Evolutionary conservation across 2,329 filamentous ascomycete species (phyloP).

Genomic region (Fusarium redolens): DNA sequence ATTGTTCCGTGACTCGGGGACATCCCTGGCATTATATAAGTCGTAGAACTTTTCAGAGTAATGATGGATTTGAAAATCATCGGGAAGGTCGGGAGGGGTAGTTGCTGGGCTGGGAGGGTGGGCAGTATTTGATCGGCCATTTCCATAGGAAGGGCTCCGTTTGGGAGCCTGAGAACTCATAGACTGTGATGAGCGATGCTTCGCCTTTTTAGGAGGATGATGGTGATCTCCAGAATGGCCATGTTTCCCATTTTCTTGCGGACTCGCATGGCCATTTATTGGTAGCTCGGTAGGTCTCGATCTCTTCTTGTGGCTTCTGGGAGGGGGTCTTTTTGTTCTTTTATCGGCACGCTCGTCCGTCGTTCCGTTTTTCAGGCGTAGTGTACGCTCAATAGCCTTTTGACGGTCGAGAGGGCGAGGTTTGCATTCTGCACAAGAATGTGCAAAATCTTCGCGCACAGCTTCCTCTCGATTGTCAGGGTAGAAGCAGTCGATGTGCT

Average conservation of each 20-base stretch:
- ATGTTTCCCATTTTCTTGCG: slow-evolving; percentile 66
- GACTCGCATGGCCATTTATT: slow-evolving; percentile 73
- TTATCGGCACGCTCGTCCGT: slow-evolving; percentile 69
- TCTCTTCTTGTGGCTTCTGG: slow-evolving; percentile 92
- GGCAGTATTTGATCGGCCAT: slow-evolving; percentile 67
- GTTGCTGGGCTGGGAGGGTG: slow-evolving; percentile 81
- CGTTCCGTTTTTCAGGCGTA: slow-evolving; percentile 65
- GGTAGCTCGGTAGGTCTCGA: slow-evolving; percentile 75
- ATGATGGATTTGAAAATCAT: slow-evolving; percentile 72
- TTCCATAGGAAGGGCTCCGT: slow-evolving; percentile 73
- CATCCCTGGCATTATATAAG: slow-evolving; percentile 73
- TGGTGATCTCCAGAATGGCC: slow-evolving; percentile 57
- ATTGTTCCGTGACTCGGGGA: slow-evolving; percentile 75
- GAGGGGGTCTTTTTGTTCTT: slow-evolving; percentile 77
- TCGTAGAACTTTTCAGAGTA: slow-evolving; percentile 82
- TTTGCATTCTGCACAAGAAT: slow-evolving; percentile 90
- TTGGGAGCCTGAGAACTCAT: slow-evolving; percentile 75
- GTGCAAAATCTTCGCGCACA: slow-evolving; percentile 77
- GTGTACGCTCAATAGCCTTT: slow-evolving; percentile 77
- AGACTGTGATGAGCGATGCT: slow-evolving; percentile 85
- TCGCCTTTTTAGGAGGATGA: slow-evolving; percentile 80
- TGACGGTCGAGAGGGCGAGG: slow-evolving; percentile 79
- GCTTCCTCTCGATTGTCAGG: slow-evolving; percentile 76
- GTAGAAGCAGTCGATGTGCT: slow-evolving; percentile 98
- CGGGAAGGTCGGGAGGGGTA: slow-evolving; percentile 73